Base-by-base conservation (phyloP, 192 early-diverging fungal species). In the Spizellomyces sp. region DNA sequence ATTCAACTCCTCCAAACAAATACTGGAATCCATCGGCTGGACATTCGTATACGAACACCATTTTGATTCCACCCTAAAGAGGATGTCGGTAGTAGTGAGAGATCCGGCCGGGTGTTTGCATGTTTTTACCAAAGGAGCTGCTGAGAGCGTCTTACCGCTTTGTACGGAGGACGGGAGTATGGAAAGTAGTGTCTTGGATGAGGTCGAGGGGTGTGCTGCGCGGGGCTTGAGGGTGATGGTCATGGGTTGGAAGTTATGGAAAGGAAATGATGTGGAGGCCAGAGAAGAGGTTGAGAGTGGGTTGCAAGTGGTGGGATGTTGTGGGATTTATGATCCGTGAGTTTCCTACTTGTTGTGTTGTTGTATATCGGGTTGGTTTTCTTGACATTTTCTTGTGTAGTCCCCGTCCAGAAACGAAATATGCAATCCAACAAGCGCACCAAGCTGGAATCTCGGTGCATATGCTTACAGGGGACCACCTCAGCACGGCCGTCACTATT, bases 381-480 rank as follows among this genome's bases (percentile, higher is more conserved):
- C 14, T 19, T 54, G 50, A 54, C 50, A 36, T 2, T 54, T 54
- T n/a, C 50, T 0, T 54, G n/a, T 12, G 2, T 54, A 54, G 50
- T 5, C 92, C 92, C 17, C 84, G 93, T 41, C 79, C 80, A 12
- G 93, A 93, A 71, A 87, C 90, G 45, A 79, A 76, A 10, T 74
- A 79, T 15, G 81, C 89, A 5, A 84, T 96, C 45, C 76, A 67
- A 46, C 81, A 76, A 0, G 86, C 87, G 57, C 85, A 85, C 47
- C 59, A 75, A 41, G 93, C 93, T 1, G 90, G 91, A 14, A 78
- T 93, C 50, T 82, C 89, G 43, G 79, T 96, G 55, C 87, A 89
- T 64, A 94, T 96, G 95, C 86, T 92, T 48, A 94, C 93, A 42
- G 93, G 92, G 54, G 93, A 95, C 62, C 89, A 87, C 69, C 80